Conservation (phyloP, 495 filamentous ascomycete species). For the Podospora pseudocomata region DNA sequence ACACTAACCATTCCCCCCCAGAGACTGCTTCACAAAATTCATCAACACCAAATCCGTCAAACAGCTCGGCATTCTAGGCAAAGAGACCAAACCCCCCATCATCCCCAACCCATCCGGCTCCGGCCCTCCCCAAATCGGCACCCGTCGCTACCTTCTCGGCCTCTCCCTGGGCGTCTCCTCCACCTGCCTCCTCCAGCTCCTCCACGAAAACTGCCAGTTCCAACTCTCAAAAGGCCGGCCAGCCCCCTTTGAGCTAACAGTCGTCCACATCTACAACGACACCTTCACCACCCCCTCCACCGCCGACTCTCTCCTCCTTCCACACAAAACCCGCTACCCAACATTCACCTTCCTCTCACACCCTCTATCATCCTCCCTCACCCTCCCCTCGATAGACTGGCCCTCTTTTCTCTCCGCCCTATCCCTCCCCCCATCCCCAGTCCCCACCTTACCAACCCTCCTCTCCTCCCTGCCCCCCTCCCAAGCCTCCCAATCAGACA, state of each 20-base stretch:
- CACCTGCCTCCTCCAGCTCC: conserved; percentile 67
- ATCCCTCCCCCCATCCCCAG: conserved; percentile 25
- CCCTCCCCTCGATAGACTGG: conserved; percentile 40
- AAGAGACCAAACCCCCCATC: conserved; percentile 39
- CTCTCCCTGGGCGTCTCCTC: conserved; percentile 84
- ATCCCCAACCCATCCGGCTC: conserved; percentile 40
- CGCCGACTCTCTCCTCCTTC: conserved; percentile 8
- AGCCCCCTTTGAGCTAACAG: conserved; percentile 60
- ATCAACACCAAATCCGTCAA: conserved; percentile 71
- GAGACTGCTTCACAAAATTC: conserved; percentile 74
- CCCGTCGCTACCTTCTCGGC: conserved; percentile 64
- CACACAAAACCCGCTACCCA: conserved; percentile 51
- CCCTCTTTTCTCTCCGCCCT: conserved; percentile 18
- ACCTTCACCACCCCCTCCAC: conserved; percentile 43
- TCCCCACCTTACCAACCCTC: conserved; percentile 46
- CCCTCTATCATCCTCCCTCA: conserved; percentile 57
- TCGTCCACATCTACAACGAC: conserved; percentile 62
- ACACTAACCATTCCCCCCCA: conserved; percentile 36
- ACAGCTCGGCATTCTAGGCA: conserved; percentile 60
- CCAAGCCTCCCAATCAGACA: conserved; percentile 69
- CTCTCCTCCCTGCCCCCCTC: conserved; percentile 62
- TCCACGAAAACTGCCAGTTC: conserved; percentile 62
- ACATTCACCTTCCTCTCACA: conserved; percentile 52
- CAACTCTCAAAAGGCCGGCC: conserved; percentile 54
- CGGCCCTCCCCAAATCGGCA: conserved; percentile 30